Base-by-base conservation (phyloP, 1,284 basidiomycete genomes). In the Wallemia hederae region DNA sequence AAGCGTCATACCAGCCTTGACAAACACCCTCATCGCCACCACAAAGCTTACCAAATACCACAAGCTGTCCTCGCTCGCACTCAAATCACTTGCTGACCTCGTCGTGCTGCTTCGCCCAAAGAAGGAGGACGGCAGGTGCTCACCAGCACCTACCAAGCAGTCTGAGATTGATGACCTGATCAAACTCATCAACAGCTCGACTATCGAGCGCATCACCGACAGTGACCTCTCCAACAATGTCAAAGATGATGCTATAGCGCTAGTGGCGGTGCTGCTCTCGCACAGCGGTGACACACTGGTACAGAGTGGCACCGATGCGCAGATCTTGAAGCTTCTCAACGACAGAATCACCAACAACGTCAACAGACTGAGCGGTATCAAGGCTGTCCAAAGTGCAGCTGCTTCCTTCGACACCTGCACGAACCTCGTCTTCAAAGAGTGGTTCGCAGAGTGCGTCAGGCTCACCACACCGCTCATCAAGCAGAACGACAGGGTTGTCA, bases 191-290 rank as follows among this genome's bases (percentile, higher is more conserved):
- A 92, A 90, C 69, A 72, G 78, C 14, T 81, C 84, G 60, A 82
- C 85, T 1, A 74, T 84, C 1, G 70, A 73, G 24, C 77, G 88
- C 33, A 73, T 98, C 39, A 78, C 74, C 59, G 83, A 79, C 60
- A 78, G 83, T 62, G 85, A 88, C 64, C 88, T 89, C 2, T 92
- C 97, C 69, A 81, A 86, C 14, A 89, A 96, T 64, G 87, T 98
- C 29, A 80, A 87, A 49, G 77, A 79, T 33, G 80, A 78, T 64
- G 88, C 88, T 0, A 82, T 97, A 66, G 79, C 82, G 29, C 81
- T 80, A 55, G 77, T 96, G 33, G 88, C 84, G 0, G 83, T 87
- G 66, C 72, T 97, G 2, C 84, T 96, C 76, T 78, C 88, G 33
- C 81, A 81, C 64, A 86, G 88, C 11, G 83, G 84, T 0, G 86